Conservation (phyloP, 495 filamentous ascomycete species). For the Beverwykella pulmonaria region DNA sequence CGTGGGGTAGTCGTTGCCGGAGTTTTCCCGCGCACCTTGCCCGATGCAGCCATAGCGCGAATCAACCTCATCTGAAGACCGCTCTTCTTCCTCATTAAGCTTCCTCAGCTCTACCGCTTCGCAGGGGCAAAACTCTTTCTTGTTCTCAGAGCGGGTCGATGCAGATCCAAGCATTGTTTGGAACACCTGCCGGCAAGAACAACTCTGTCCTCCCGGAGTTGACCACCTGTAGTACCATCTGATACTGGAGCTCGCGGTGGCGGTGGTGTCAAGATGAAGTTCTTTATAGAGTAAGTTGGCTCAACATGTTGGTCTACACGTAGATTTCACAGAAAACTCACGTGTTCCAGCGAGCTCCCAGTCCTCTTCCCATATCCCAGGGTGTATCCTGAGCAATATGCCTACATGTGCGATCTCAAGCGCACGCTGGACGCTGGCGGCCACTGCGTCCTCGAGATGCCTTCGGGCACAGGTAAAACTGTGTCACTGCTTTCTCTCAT, state of each 20-base stretch:
- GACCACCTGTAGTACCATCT: too few relatives aligned
- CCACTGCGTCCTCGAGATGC: conserved; percentile 99
- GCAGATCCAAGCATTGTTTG: neutral
- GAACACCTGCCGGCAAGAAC: too few relatives aligned
- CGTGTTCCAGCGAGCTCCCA: conserved; percentile 73
- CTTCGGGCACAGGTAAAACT: conserved; percentile 98
- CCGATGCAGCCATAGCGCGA: neutral
- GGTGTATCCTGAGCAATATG: conserved; percentile 99
- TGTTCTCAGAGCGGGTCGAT: neutral
- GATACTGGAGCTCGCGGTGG: neutral
- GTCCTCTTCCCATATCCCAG: conserved; percentile 96
- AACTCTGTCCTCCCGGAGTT: too few relatives aligned
- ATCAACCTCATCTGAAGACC: conserved; percentile 17
- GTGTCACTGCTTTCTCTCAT: conserved; percentile 94
- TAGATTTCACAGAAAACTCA: neutral
- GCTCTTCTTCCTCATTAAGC: neutral
- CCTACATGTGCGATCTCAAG: conserved; percentile 98
- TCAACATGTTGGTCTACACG: neutral
- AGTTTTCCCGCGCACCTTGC: conserved; percentile 7
- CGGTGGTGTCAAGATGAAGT: conserved; percentile 75
- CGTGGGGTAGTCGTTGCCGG: neutral
- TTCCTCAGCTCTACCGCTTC: neutral
- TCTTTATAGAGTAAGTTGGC: conserved; percentile 80
- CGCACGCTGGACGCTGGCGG: conserved; percentile 91
- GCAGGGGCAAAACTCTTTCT: neutral